A percentile compares a stretch with the other conserved stretches of the same genome.
Conservation (phyloP, 495 filamentous ascomycete genomes). For the Podospora conica region DNA sequence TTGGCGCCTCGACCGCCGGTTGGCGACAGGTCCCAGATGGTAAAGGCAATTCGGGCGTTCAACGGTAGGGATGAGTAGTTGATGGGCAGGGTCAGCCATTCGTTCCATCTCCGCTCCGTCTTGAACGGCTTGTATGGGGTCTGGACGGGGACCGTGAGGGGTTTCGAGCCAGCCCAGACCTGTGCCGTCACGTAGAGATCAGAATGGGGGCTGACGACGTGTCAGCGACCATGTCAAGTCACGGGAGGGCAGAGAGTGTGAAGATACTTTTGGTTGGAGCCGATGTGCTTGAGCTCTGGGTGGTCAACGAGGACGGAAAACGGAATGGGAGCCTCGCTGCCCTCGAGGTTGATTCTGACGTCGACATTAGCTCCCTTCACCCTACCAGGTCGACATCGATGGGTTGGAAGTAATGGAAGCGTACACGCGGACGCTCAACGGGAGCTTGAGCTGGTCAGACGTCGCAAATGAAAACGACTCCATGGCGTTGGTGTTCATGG, state of each 20-base stretch:
- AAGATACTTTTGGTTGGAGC: slow-evolving; percentile 55
- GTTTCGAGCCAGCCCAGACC: slow-evolving; percentile 93
- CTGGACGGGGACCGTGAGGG: slow-evolving; percentile 82
- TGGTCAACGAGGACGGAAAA: slow-evolving; percentile 71
- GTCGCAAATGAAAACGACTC: slow-evolving; percentile 92
- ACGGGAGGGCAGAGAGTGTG: slow-evolving; percentile 50
- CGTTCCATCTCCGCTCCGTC: slow-evolving; percentile 76
- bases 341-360: slow-evolving; percentile 67
- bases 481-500: slow-evolving; percentile 45
- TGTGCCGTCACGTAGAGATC: slow-evolving; percentile 92
- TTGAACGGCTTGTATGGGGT: slow-evolving; percentile 90
- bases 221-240: background rate
- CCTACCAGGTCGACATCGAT: background rate
- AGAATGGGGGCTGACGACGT: slow-evolving; percentile 50
- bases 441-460: slow-evolving; percentile 70
- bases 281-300: slow-evolving; percentile 76
- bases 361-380: background rate
- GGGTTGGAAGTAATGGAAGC: background rate
- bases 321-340: slow-evolving; percentile 69
- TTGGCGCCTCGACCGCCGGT: slow-evolving; percentile 56
- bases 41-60: slow-evolving; percentile 81
- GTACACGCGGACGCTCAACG: slow-evolving; percentile 72
- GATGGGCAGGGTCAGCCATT: slow-evolving; percentile 89
- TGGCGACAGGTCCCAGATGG: slow-evolving; percentile 89
- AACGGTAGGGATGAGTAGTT: slow-evolving; percentile 71